Evolutionary conservation across 2,329 filamentous ascomycete genomes (phyloP), one percentile per base, ranked within the genome.

Genomic region (Monilinia aucupariae): DNA sequence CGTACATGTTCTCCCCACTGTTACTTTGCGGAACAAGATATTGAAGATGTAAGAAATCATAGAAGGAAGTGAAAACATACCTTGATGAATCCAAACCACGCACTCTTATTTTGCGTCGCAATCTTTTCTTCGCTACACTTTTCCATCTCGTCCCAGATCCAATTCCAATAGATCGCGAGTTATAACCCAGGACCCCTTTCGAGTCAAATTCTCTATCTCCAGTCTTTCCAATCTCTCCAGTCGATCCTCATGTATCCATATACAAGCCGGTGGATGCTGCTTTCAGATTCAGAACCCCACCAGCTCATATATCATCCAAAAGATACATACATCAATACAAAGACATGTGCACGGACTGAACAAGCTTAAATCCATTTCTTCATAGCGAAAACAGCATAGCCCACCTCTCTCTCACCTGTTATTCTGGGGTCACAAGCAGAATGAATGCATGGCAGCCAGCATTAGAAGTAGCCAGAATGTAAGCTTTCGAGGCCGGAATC

Each of bases 81-180:
- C 68, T 72, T 73, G 58, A 73, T 67, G 45, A 73, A 73, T 20
- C 68, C 69, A 55, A 72, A 71, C 65, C 68, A 71, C 12, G 70
- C 70, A 54, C 64, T 70, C 62, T 69, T 71, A 32, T 73, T 69
- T 49, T 67, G 65, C 2, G 65, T 34, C 13, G 66, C 59, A 34
- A 72, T 41, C 49, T 69, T 70, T 58, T 71, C 68, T 10, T 59
- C 64, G 39, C 27, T 51, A 22, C 58, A 61, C 10, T 56, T 64
- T 7, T 63, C 51, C 60, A 62, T 62, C 30, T 49, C 13, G 2
- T 39, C 12, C 37, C 13, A 6, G 12, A 15, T 39, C 22, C 1
- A 10, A 34, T 17, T 12, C 41, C 12, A 47, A n/a, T 22, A 25
- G 32, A 6, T 10, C 41, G 15, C 20, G 5, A 10, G 32, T 15